These are phyloP conservation scores for Aphanomyces invadans DNA, from an alignment of 352 stramenopile genomes.

Conservation along the genomic window DNA sequence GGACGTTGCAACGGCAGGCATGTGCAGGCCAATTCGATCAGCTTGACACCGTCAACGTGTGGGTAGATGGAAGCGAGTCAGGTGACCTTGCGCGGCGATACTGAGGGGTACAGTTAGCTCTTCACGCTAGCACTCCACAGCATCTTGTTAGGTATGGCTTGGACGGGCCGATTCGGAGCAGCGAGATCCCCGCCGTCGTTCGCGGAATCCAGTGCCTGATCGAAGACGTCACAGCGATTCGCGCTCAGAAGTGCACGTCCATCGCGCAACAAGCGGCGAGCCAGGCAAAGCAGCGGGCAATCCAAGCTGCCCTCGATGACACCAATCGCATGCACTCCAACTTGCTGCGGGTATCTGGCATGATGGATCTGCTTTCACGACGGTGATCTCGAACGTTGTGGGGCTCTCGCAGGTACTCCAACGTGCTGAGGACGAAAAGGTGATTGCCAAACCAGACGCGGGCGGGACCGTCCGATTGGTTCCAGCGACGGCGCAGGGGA, in stretches of 20 bases:
- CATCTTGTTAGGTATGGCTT: slow-evolving; percentile 5
- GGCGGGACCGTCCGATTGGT: slow-evolving; percentile 14
- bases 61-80: slow-evolving; percentile 16
- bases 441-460: slow-evolving; percentile 20
- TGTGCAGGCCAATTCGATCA: background rate
- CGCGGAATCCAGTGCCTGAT: slow-evolving; percentile 10
- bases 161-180: slow-evolving; percentile 1
- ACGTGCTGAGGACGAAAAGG: slow-evolving; percentile 18
- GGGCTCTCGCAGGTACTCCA: background rate
- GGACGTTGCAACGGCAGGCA: slow-evolving; percentile 18
- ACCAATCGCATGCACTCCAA: background rate
- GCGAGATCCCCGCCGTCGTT: slow-evolving; percentile 5
- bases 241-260: slow-evolving; percentile 1
- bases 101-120: slow-evolving; percentile 8
- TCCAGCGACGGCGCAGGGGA: slow-evolving; percentile 6
- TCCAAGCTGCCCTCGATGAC: slow-evolving; percentile 11
- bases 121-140: background rate
- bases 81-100: slow-evolving; percentile 17
- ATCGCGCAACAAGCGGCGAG: slow-evolving; percentile 4
- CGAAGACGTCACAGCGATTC: background rate
- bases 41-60: background rate
- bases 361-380: background rate
- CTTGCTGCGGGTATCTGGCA: slow-evolving; percentile 2
- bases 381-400: no score
- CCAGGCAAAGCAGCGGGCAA: background rate